These are phyloP conservation scores for Alopecurus myosuroides DNA, from an alignment of 176 grass and related monocot genomes.

Conservation along the genomic window DNA sequence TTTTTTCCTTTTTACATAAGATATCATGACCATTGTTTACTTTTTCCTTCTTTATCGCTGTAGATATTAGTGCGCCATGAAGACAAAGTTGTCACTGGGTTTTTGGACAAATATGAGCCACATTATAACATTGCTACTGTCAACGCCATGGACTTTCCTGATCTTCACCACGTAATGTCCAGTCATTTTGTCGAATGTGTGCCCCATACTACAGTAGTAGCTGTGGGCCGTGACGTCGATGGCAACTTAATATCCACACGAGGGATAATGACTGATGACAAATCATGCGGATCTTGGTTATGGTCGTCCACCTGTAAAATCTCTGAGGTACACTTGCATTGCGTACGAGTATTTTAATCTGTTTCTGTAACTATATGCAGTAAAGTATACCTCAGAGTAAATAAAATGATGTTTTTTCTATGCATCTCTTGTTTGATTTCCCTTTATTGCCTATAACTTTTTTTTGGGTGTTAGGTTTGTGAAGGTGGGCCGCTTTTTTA, in stretches of 20 bases:
- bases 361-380: neutral
- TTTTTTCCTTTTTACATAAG: neutral
- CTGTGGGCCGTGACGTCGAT: neutral
- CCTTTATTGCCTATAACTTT: neutral
- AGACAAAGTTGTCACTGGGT: neutral
- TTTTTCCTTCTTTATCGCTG: neutral
- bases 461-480: slow-evolving; percentile 14
- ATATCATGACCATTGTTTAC: neutral
- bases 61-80: slow-evolving; percentile 16
- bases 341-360: neutral
- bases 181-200: neutral
- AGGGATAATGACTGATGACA: neutral
- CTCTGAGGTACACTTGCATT: slow-evolving; percentile 11
- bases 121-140: slow-evolving; percentile 13
- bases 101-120: neutral
- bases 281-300: neutral
- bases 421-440: neutral
- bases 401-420: neutral
- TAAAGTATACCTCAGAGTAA: neutral
- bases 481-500: slow-evolving; percentile 20
- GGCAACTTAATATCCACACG: slow-evolving; percentile 3
- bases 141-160: neutral
- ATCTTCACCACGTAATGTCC: neutral
- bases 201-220: neutral
- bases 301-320: neutral